Evolutionary conservation across 495 filamentous ascomycete genomes (phyloP), one percentile per base, ranked within the genome.

Genomic region (Neurospora tetraspora): DNA sequence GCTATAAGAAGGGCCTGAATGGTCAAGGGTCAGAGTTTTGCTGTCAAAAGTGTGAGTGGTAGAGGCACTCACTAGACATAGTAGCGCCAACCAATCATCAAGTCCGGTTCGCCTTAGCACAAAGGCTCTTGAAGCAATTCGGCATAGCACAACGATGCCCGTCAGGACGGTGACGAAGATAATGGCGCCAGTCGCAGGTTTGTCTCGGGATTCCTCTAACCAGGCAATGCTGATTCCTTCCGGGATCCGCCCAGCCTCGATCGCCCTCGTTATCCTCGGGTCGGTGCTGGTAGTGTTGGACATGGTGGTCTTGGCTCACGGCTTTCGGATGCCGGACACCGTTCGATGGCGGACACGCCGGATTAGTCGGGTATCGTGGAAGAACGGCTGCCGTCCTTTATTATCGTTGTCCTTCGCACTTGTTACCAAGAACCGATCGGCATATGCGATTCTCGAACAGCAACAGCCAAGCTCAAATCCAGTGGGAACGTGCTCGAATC

Each of bases 171-270:
- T 73, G 70, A 84, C 73, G 74, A 83, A 81, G 42, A 84, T 68
- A 65, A 85, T 84, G 53, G 80, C 83, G 68, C 77, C 78, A 69
- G 81, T 80, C n/a, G 83, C 78, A 12, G 81, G 69, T 0, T 59
- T 42, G 75, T 85, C 83, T 27, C 81, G 80, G 34, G 77, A 80
- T 74, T 85, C 47, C 23, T 81, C 77, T n/a, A 85, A 75, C 71
- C 80, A 84, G n/a, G 77, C 75, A 11, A 81, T 74, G 7, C 78
- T 80, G 45, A 85, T 59, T 36, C 73, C 76, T 42, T 72, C 53
- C 10, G 82, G 83, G 59, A 85, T 79, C 34, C 74, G 61, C 68
- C 75, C 75, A 11, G 43, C 72, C 1, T 73, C 70, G 20, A 77
- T 43, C 39, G 76, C 76, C 20, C 45, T 27, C 37, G 37, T 31